Conservation (phyloP, 1,139 yeast genomes). For the Chernovozyma aurita region DNA sequence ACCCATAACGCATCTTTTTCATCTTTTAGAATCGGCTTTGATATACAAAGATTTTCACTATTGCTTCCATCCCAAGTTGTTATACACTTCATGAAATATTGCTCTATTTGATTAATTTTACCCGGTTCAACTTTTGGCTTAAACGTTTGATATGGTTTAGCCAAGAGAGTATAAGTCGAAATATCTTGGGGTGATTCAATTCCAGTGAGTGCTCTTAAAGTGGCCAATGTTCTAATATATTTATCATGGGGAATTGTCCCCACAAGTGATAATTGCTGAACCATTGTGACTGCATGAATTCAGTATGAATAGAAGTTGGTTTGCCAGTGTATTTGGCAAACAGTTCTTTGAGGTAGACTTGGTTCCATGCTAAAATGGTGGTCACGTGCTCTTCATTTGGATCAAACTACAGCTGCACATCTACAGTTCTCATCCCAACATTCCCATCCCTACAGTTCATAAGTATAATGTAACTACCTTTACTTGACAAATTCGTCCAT, state of each 20-base stretch:
- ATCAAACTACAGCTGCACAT: no score
- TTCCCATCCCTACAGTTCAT: no score
- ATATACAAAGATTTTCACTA: constrained; percentile 21
- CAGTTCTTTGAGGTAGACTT: no score
- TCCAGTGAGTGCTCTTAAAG: constrained; percentile 45
- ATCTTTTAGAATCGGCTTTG: constrained; percentile 21
- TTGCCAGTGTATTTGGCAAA: no score
- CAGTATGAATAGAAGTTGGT: no score
- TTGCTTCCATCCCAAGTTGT: constrained; percentile 38
- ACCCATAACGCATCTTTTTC: constrained; percentile 18
- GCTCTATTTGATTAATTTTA: constrained; percentile 47
- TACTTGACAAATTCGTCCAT: no score
- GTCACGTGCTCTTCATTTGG: no score
- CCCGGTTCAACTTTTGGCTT: constrained; percentile 48
- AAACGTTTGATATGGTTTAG: constrained; percentile 41
- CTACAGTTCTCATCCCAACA: no score
- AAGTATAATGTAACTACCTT: no score
- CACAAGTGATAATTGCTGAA: constrained; percentile 41
- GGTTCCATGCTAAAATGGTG: no score
- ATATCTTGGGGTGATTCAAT: constrained; percentile 34
- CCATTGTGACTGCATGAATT: no score
- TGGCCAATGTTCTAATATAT: constrained; percentile 39
- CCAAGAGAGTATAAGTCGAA: constrained; percentile 40
- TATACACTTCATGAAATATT: constrained; percentile 41
- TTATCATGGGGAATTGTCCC: constrained; percentile 39